Percentiles rank a stretch among this genome's conserved stretches.
Conservation (phyloP, 345 rosid species). For the Syzygium jambos region DNA sequence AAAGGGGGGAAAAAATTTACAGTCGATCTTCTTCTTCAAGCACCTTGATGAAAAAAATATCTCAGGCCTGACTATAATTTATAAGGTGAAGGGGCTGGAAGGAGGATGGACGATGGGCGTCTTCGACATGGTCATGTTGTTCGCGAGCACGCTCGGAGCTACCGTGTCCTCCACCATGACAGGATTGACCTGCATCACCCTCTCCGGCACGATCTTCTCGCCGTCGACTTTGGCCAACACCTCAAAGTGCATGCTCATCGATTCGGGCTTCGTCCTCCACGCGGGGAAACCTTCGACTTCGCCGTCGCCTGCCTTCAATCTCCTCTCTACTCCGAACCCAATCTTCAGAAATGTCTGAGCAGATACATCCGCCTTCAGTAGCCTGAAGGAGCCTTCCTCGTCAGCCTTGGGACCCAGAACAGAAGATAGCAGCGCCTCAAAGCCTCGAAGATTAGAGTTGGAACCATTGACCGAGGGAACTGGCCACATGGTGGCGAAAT, state of each 20-base stretch:
- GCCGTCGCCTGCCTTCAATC: constrained; percentile 38
- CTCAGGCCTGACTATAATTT: constrained; percentile 1
- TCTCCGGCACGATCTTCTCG: constrained; percentile 59
- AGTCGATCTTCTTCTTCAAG: not conserved
- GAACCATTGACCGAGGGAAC: constrained; percentile 75
- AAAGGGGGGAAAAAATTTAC: not conserved
- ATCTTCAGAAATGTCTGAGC: constrained; percentile 85
- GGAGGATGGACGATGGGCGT: constrained; percentile 55
- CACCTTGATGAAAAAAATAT: not conserved
- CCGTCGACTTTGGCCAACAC: constrained; percentile 89
- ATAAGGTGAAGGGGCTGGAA: constrained; percentile 52
- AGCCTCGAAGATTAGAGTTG: constrained; percentile 57
- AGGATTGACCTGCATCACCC: constrained; percentile 58
- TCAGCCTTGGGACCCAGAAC: constrained; percentile 73
- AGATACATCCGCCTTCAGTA: constrained; percentile 64
- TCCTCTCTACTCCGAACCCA: constrained; percentile 80
- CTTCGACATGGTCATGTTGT: constrained; percentile 52
- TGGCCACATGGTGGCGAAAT: constrained; percentile 85
- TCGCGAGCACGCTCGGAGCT: constrained; percentile 35
- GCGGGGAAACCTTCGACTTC: constrained; percentile 36
- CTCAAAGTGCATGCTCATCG: constrained; percentile 69
- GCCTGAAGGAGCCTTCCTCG: constrained; percentile 62
- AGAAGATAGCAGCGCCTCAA: constrained; percentile 63
- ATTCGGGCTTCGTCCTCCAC: constrained; percentile 85
- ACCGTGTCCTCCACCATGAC: constrained; percentile 49